Evolutionary conservation across 176 grass and related monocot genomes (phyloP).

Genomic region (Oryza australiensis): DNA sequence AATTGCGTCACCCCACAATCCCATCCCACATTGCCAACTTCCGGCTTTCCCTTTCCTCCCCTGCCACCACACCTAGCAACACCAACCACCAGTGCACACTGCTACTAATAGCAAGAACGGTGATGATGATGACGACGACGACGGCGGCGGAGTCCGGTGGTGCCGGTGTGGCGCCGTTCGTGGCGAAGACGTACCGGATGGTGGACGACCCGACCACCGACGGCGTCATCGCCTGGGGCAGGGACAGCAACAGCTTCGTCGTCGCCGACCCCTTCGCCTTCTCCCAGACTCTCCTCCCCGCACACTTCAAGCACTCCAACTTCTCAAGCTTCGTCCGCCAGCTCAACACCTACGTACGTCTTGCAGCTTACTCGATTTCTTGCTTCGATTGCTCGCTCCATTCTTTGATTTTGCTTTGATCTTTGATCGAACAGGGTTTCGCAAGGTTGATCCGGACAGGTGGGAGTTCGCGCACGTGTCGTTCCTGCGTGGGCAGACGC

Average conservation of each 20-base stretch:
- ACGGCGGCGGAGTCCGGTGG: neutral
- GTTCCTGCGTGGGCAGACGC: constrained; percentile 68
- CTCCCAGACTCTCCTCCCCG: constrained; percentile 68
- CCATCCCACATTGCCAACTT: constrained; percentile 31
- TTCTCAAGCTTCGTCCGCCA: constrained; percentile 95
- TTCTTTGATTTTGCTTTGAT: too few species aligned
- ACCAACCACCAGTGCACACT: too few species aligned
- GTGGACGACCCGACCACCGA: constrained; percentile 77
- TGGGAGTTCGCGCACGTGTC: constrained; percentile 83
- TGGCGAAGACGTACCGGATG: constrained; percentile 84
- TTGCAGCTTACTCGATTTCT: neutral
- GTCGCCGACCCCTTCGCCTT: constrained; percentile 79
- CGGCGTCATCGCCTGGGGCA: constrained; percentile 64
- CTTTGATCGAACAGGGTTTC: constrained; percentile 43
- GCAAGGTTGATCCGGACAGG: constrained; percentile 72
- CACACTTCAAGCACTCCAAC: constrained; percentile 93
- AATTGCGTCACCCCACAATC: neutral
- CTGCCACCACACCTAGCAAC: constrained; percentile 7
- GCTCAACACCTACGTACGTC: constrained; percentile 86
- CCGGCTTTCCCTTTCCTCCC: neutral
- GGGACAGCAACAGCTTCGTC: constrained; percentile 79
- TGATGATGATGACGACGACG: neutral
- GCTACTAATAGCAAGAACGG: too few species aligned
- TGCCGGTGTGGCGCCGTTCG: constrained; percentile 55
- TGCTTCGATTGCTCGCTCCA: neutral